Conservation (phyloP, 164 flowering plant species). For the Dillenia suffruticosa region DNA sequence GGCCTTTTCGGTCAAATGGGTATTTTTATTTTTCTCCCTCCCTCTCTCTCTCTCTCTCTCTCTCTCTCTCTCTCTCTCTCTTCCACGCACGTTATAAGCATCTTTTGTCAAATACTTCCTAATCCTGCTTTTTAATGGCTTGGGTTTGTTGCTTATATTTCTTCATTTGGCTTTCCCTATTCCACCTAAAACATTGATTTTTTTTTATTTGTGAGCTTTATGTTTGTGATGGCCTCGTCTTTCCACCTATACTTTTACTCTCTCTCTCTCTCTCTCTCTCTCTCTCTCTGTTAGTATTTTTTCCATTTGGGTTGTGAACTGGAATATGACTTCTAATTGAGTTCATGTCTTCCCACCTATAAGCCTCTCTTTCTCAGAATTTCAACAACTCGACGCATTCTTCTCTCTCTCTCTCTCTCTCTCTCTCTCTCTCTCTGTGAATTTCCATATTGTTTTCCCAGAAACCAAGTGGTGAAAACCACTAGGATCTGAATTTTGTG, state of each 20-base stretch:
- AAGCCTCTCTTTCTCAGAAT: too few species aligned
- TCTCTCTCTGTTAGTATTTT: too few species aligned
- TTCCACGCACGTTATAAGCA: neutral
- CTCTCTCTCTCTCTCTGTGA: too few species aligned
- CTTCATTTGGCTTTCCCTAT: neutral
- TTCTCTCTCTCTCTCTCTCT: slow-evolving; percentile 3
- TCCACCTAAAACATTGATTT: neutral
- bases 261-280: too few species aligned
- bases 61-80: slow-evolving; percentile 8
- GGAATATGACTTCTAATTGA: slow-evolving; percentile 1
- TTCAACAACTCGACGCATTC: too few species aligned
- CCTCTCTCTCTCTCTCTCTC: slow-evolving; percentile 4
- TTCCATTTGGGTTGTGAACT: too few species aligned
- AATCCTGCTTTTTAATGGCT: neutral
- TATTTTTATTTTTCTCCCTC: slow-evolving; percentile 10
- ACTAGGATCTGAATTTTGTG: neutral
- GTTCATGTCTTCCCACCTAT: slow-evolving; percentile 5
- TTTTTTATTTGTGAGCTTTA: neutral
- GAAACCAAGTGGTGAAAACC: neutral
- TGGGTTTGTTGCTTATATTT: neutral
- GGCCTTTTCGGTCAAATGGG: slow-evolving; percentile 7
- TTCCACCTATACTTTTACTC: too few species aligned
- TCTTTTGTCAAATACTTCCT: neutral
- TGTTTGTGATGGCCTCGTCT: too few species aligned
- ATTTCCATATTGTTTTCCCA: neutral